Conservation (phyloP, 208 protist genomes). For the Spongospora subterranea region DNA sequence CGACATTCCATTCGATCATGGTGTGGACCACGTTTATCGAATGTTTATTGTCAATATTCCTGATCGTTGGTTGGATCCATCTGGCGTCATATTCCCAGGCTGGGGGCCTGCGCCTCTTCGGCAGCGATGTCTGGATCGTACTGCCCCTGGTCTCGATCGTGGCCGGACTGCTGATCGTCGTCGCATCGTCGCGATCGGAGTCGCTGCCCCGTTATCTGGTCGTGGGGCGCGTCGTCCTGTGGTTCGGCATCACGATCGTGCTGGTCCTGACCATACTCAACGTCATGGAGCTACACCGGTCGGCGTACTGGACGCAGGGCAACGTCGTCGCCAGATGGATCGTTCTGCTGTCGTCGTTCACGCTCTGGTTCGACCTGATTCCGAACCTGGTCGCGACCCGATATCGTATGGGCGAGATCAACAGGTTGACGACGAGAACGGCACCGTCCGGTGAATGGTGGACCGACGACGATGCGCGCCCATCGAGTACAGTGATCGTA, state of each 20-base stretch:
- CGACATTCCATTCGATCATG: not conserved
- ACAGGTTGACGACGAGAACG: too few species aligned
- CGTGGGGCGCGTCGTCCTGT: not conserved
- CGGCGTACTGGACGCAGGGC: not conserved
- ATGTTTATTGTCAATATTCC: not conserved
- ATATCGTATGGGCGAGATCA: not conserved
- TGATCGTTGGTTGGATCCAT: constrained; percentile 10
- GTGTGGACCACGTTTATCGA: not conserved
- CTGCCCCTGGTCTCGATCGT: not conserved
- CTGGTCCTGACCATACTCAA: not conserved
- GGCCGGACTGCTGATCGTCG: not conserved
- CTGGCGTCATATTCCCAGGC: not conserved
- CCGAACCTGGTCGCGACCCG: not conserved
- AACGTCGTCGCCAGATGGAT: constrained; percentile 34
- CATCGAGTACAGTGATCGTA: too few species aligned
- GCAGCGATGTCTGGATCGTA: constrained; percentile 3
- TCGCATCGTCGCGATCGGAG: constrained; percentile 9
- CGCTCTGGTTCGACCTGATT: constrained; percentile 8
- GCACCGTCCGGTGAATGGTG: too few species aligned
- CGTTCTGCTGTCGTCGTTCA: not conserved
- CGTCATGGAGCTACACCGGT: constrained; percentile 4
- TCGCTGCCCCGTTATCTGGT: not conserved
- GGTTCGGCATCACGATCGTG: not conserved
- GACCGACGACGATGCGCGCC: too few species aligned
- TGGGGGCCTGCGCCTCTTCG: not conserved